phyloP scores from a whole-genome alignment of 1,139 yeast genomes.

The Yamadazyma membranifaciens region DNA sequence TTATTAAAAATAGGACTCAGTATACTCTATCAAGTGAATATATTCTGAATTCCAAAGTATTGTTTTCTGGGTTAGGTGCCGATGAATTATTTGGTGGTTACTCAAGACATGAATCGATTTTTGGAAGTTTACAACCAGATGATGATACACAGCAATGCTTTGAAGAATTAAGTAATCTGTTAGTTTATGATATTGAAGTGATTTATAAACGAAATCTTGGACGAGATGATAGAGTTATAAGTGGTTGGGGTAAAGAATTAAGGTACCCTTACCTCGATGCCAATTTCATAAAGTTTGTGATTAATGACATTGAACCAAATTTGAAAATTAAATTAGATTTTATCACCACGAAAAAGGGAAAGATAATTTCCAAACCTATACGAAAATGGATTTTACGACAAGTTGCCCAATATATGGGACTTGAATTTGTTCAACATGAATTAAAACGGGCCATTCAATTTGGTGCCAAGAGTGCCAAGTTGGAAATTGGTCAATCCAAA shows the following conservation, averaged over 20 bases:
- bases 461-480: constrained; percentile 93
- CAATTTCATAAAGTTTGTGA: constrained; percentile 53
- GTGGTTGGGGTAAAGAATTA: constrained; percentile 85
- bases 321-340: constrained; percentile 42
- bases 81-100: constrained; percentile 96
- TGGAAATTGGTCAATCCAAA: constrained; percentile 72
- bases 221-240: constrained; percentile 85
- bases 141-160: constrained; percentile 21
- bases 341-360: constrained; percentile 32
- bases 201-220: constrained; percentile 80
- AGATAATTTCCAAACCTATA: constrained; percentile 24
- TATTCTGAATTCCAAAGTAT: constrained; percentile 59
- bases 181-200: constrained; percentile 66
- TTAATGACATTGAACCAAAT: constrained; percentile 47
- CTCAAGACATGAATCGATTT: constrained; percentile 65
- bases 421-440: constrained; percentile 64
- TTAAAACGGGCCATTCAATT: constrained; percentile 95
- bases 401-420: constrained; percentile 52
- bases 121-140: constrained; percentile 27
- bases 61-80: constrained; percentile 95
- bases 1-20: constrained; percentile 14
- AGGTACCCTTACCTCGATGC: constrained; percentile 86
- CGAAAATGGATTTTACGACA: constrained; percentile 66
- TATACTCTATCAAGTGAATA: constrained; percentile 22
- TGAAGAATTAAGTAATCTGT: constrained; percentile 40